These are phyloP conservation scores for Candida mattraensis DNA, from an alignment of 805 yeast genomes.

Conservation along the genomic window DNA sequence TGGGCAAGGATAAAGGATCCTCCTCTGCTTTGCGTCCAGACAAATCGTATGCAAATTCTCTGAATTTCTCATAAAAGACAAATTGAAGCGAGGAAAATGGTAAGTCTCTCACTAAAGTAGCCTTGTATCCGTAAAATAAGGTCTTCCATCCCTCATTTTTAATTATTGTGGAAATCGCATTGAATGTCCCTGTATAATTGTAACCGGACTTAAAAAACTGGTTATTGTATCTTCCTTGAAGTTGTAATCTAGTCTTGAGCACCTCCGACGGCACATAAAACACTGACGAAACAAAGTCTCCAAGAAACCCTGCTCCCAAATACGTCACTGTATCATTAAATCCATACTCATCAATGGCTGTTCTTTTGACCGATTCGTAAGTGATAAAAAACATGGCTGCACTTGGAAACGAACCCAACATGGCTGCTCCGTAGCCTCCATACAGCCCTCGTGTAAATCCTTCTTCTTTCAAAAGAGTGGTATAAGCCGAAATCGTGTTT, in stretches of 20 bases:
- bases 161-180: constrained; percentile 68
- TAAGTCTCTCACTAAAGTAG: constrained; percentile 86
- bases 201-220: constrained; percentile 79
- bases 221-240: constrained; percentile 87
- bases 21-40: constrained; percentile 28
- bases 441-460: constrained; percentile 84
- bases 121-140: constrained; percentile 88
- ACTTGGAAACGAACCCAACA: constrained; percentile 89
- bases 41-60: constrained; percentile 54
- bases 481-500: constrained; percentile 73
- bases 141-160: constrained; percentile 72
- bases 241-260: constrained; percentile 85
- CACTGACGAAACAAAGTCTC: constrained; percentile 85
- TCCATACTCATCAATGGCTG: constrained; percentile 58
- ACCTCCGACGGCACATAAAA: constrained; percentile 96
- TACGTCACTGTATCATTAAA: constrained; percentile 79
- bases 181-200: constrained; percentile 71
- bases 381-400: constrained; percentile 93
- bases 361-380: constrained; percentile 78
- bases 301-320: constrained; percentile 85
- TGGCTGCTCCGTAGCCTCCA: constrained; percentile 90
- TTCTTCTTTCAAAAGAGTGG: constrained; percentile 76
- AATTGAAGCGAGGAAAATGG: constrained; percentile 96
- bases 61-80: constrained; percentile 87
- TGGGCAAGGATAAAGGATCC: constrained; percentile 44